Percentiles rank a stretch among this genome's conserved stretches.
Evolutionary conservation across 768 basidiomycete genomes (phyloP).

Genomic region (Mycena haematopus): DNA sequence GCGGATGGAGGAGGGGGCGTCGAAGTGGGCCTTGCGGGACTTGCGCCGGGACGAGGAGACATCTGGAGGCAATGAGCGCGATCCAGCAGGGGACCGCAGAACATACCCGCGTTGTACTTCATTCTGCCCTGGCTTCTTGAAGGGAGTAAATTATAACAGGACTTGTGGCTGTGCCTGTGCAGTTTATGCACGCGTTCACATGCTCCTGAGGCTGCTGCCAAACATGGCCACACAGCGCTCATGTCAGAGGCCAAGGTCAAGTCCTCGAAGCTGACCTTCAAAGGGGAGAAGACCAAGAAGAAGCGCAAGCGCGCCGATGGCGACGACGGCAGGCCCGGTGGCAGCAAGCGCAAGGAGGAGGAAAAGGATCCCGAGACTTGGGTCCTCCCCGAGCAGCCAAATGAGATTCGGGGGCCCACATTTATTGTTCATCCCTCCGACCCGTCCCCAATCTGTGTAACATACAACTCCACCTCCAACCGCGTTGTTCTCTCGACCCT

Average conservation of each 20-base stretch:
- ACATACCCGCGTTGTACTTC: conserved; percentile 80
- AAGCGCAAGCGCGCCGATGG: conserved; percentile 76
- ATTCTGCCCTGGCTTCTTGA: conserved; percentile 46
- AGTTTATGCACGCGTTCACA: neutral
- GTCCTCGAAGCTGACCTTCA: conserved; percentile 84
- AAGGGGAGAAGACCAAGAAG: conserved; percentile 86
- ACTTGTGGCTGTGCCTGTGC: neutral
- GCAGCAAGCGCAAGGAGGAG: conserved; percentile 54
- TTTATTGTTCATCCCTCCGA: conserved; percentile 86
- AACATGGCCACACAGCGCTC: neutral
- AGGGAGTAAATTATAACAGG: conserved; percentile 3
- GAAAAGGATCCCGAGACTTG: conserved; percentile 76
- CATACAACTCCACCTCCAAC: conserved; percentile 78
- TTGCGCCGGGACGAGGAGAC: conserved; percentile 95
- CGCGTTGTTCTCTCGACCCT: conserved; percentile 70
- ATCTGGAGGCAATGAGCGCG: conserved; percentile 51
- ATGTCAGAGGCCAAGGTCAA: conserved; percentile 51
- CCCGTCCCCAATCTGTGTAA: conserved; percentile 76
- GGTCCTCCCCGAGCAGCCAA: conserved; percentile 75
- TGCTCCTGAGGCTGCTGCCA: neutral
- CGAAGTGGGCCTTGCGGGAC: conserved; percentile 97
- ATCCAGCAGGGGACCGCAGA: conserved; percentile 15
- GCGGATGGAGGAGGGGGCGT: conserved; percentile 91
- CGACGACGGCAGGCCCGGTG: conserved; percentile 51
- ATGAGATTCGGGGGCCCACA: conserved; percentile 86